A percentile compares a stretch with the other conserved stretches of the same genome.
Evolutionary conservation across 2,329 filamentous ascomycete species (phyloP).

Genomic region (Hypoxylon sp.): DNA sequence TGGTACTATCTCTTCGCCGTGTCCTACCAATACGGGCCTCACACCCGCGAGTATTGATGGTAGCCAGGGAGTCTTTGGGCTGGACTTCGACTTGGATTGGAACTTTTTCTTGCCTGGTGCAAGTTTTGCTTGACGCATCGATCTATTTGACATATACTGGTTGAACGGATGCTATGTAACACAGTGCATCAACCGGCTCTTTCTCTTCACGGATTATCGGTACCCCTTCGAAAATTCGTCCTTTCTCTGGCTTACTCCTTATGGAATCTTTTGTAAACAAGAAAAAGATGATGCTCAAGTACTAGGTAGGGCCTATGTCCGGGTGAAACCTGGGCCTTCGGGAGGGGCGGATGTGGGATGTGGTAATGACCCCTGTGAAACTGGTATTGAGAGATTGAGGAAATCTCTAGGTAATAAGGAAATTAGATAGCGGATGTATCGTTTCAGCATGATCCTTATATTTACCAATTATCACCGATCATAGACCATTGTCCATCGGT

Average conservation of each 20-base stretch:
- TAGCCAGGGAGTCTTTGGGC: constrained; percentile 43
- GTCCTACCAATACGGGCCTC: constrained; percentile 38
- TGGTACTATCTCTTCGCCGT: constrained; percentile 29
- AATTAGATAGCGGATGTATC: background rate
- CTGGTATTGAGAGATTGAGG: background rate
- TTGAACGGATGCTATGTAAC: background rate
- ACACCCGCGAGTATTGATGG: constrained; percentile 43
- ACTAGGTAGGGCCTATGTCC: background rate
- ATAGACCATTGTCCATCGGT: background rate
- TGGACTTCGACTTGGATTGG: constrained; percentile 50
- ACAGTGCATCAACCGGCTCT: background rate
- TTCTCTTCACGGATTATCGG: too few relatives aligned
- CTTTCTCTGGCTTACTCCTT: too few relatives aligned
- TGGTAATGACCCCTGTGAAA: background rate
- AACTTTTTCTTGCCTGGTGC: constrained; percentile 50
- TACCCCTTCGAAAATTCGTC: too few relatives aligned
- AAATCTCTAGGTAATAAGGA: background rate
- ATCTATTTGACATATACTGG: background rate
- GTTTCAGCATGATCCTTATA: constrained; percentile 3
- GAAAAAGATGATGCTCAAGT: background rate
- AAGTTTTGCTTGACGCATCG: constrained; percentile 33
- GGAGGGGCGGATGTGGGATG: background rate
- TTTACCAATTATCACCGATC: background rate
- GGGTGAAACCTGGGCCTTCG: background rate
- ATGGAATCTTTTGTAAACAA: too few relatives aligned